Evolutionary conservation across 73 alveolate species (phyloP).

Genomic region (Tetrahymena malaccensis): DNA sequence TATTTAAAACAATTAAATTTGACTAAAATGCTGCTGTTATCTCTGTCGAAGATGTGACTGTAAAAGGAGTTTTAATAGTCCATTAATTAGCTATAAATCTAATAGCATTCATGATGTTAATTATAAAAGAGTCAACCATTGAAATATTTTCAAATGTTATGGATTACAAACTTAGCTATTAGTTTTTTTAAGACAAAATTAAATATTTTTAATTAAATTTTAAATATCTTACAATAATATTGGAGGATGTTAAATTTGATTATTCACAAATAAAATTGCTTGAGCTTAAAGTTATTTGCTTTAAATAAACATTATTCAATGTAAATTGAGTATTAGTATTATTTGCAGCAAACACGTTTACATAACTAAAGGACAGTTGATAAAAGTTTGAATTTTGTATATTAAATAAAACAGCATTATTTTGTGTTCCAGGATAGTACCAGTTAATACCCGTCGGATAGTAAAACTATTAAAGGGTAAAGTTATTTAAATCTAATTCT

Average conservation of each 20-base stretch:
- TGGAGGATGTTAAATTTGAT: not conserved
- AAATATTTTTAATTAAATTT: not conserved
- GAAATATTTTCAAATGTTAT: not conserved
- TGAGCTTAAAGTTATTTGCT: not conserved
- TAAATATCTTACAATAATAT: not conserved
- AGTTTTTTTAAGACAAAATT: no score
- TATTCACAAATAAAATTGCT: not conserved
- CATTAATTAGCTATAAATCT: not conserved
- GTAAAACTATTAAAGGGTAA: not conserved
- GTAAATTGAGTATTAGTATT: not conserved
- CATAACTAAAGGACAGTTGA: not conserved
- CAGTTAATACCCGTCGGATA: not conserved
- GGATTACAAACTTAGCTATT: not conserved
- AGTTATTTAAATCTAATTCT: not conserved
- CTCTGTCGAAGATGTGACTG: not conserved
- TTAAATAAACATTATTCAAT: not conserved
- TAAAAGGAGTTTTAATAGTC: not conserved
- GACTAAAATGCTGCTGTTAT: not conserved
- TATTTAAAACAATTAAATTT: not conserved
- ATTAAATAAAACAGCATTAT: not conserved
- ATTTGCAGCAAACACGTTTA: not conserved
- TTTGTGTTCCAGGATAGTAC: not conserved
- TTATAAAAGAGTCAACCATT: not conserved
- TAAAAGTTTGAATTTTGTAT: not conserved
- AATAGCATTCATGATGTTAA: not conserved